These are phyloP conservation scores for Solanum piurae DNA, from an alignment of 257 asterid genomes.

Conservation along the genomic window DNA sequence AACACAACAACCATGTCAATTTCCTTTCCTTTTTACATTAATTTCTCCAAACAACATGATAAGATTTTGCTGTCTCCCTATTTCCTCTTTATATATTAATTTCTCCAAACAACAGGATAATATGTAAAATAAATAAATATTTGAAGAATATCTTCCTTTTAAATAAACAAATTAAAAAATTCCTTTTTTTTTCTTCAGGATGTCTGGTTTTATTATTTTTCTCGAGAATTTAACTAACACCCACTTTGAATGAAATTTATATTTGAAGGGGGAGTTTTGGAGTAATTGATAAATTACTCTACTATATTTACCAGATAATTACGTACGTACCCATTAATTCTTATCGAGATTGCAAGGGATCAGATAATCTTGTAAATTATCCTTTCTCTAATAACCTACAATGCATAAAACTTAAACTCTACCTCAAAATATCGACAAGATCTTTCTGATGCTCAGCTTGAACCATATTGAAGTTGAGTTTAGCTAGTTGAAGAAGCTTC, in stretches of 20 bases:
- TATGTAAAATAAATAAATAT: no score
- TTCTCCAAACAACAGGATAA: neutral
- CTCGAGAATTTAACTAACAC: neutral
- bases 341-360: neutral
- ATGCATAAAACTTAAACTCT: neutral
- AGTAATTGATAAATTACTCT: no score
- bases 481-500: slow-evolving; percentile 23
- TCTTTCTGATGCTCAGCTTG: slow-evolving; percentile 46
- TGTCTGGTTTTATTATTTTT: neutral
- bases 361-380: neutral
- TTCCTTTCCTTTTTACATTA: neutral
- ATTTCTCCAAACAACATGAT: neutral
- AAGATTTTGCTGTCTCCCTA: neutral
- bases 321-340: neutral
- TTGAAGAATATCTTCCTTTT: neutral
- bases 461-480: slow-evolving; percentile 43
- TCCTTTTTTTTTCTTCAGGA: neutral
- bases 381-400: neutral
- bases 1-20: neutral
- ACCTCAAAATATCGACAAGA: slow-evolving; percentile 40
- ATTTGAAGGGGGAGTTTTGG: neutral
- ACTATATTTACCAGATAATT: neutral
- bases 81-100: neutral
- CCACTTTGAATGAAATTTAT: neutral
- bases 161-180: neutral